Evolutionary conservation across 2,329 filamentous ascomycete genomes (phyloP), one percentile per base, ranked within the genome.

Genomic region (Fusarium sp.): DNA sequence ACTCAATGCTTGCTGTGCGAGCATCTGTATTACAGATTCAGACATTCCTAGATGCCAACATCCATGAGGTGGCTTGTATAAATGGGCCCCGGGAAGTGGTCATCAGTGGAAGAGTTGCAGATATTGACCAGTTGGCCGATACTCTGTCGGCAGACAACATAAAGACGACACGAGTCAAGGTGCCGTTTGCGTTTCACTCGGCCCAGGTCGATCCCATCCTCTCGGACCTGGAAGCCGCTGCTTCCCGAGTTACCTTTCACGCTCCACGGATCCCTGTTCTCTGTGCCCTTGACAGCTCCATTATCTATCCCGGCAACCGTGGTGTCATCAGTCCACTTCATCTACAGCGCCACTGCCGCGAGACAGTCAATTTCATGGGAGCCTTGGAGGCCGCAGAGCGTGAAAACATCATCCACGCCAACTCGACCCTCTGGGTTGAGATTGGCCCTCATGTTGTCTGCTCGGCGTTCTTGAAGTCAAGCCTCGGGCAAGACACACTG

Each of bases 31-130:
- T 57, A 2, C 28, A 43, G 1, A 29, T 70, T 6, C 51, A 40
- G 1, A 39, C 44, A 1, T 19, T 70, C 1, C 44, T 61, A 1
- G n/a, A 42, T 8, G 77, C 76, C 64, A 80, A 73, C 60, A 77
- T 75, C 1, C 74, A 82, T 46, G 83, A 84, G 35, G 68, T 85
- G 29, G 89, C 91, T 13, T 95, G 92, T 78, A 84, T 92, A 73
- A 96, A 96, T 67, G 87, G 89, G 0, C 87, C 88, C 0, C 81
- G 86, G 46, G 90, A 92, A 72, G 93, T 88, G 9, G 92, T 95
- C 2, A 80, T 95, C n/a, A 79, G 78, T 22, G 83, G 82, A 9
- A 69, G 72, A 9, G 76, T 77, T 0, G 68, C 69, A 2, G 74
- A 81, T 49, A 77, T 85, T 35, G 69, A 75, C 4, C 73, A 78